Conservation (phyloP, 2,329 filamentous ascomycete species). For the Dactylonectria estremocensis region DNA sequence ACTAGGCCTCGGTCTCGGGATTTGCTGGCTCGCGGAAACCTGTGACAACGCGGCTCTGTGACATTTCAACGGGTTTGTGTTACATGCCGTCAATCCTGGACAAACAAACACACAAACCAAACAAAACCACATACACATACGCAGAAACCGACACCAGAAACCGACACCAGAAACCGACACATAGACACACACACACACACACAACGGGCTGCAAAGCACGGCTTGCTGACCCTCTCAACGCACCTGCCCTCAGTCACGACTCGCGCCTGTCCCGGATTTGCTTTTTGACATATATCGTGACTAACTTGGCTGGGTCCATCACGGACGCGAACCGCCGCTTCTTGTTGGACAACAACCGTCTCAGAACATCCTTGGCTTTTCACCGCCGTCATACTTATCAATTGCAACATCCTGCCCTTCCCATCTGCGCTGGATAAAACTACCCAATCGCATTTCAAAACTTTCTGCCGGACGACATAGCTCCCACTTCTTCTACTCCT, state of each 20-base stretch:
- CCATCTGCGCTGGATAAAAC: not conserved
- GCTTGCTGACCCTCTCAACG: not conserved
- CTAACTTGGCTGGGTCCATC: constrained; percentile 31
- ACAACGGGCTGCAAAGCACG: not conserved
- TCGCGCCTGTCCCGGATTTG: constrained; percentile 29
- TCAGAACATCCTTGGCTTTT: constrained; percentile 16
- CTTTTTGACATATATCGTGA: constrained; percentile 35
- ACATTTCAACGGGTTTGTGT: not conserved
- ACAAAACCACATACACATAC: not conserved
- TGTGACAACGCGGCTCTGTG: not conserved
- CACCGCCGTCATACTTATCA: constrained; percentile 28
- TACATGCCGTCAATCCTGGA: not conserved
- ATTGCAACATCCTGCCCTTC: constrained; percentile 23
- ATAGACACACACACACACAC: not conserved
- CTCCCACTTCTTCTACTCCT: not conserved
- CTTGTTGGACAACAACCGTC: constrained; percentile 26
- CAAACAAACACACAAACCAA: not conserved
- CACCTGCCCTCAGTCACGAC: not conserved
- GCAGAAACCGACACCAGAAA: too few species aligned
- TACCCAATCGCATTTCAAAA: not conserved
- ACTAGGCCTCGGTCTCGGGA: not conserved
- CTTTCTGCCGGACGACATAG: not conserved
- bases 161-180: not conserved
- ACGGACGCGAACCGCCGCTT: constrained; percentile 25
- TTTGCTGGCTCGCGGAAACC: not conserved